Percentiles rank a stretch among this genome's conserved stretches.
phyloP scores from a whole-genome alignment of 2,329 filamentous ascomycete species.

The Penicillium corylophilum region DNA sequence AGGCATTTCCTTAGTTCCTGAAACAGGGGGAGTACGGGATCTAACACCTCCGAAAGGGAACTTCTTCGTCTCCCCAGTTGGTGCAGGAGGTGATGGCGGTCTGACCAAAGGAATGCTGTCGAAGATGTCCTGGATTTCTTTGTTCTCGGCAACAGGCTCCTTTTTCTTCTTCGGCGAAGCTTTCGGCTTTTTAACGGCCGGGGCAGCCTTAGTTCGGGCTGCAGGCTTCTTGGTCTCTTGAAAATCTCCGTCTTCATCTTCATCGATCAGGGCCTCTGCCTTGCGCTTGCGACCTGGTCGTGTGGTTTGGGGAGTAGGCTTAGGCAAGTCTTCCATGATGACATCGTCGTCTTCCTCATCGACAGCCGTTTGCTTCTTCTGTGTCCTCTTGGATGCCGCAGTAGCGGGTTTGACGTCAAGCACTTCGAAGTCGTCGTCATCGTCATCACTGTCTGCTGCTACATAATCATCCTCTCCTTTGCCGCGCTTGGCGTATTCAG shows the following conservation, averaged over 20 bases:
- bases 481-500: constrained; percentile 64
- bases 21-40: constrained; percentile 61
- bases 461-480: constrained; percentile 69
- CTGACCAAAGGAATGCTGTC: constrained; percentile 81
- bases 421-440: constrained; percentile 65
- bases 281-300: constrained; percentile 55
- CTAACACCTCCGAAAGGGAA: constrained; percentile 73
- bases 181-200: constrained; percentile 49
- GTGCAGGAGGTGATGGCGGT: constrained; percentile 78
- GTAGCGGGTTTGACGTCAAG: constrained; percentile 61
- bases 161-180: constrained; percentile 63
- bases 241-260: constrained; percentile 57
- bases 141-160: constrained; percentile 61
- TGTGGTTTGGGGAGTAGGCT: constrained; percentile 45
- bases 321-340: constrained; percentile 53
- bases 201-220: constrained; percentile 35
- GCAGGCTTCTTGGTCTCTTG: constrained; percentile 56
- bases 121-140: constrained; percentile 77
- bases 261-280: constrained; percentile 53
- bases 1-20: constrained; percentile 70
- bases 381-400: constrained; percentile 46
- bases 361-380: constrained; percentile 32
- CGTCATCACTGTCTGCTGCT: constrained; percentile 52
- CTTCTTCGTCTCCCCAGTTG: constrained; percentile 65
- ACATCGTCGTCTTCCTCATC: constrained; percentile 41